phyloP scores from a whole-genome alignment of 768 basidiomycete genomes.

The Grammothele lineata region DNA sequence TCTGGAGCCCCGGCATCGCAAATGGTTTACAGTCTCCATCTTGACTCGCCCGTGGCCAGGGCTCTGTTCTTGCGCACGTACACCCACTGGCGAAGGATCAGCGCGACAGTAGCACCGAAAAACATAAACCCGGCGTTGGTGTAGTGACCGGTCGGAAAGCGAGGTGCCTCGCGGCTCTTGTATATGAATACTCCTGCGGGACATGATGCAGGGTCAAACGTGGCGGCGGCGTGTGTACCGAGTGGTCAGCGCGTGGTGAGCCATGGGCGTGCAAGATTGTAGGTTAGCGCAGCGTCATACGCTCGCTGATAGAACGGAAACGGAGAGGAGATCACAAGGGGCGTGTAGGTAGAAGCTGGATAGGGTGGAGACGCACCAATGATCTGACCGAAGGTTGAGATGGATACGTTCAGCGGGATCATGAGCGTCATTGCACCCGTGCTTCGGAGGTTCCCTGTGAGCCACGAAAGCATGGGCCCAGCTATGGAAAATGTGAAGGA shows the following conservation, averaged over 20 bases:
- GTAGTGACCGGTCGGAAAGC: conserved; percentile 34
- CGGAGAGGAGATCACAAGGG: background rate
- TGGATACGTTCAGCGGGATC: conserved; percentile 30
- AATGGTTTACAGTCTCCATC: conserved; percentile 19
- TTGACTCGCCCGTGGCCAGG: conserved; percentile 14
- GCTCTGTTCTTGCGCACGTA: conserved; percentile 17
- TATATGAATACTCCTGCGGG: conserved; percentile 26
- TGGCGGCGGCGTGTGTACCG: no score
- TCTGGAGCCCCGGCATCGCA: no score
- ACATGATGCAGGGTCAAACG: background rate
- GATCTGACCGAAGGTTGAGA: conserved; percentile 35
- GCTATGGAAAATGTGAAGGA: conserved; percentile 30
- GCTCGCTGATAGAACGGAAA: no score
- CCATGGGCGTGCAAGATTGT: no score
- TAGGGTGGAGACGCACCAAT: conserved; percentile 24
- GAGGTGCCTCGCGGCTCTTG: conserved; percentile 26
- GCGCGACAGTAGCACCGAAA: conserved; percentile 14
- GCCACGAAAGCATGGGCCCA: conserved; percentile 33
- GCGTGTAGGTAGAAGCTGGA: no score
- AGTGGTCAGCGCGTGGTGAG: no score
- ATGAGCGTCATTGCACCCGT: conserved; percentile 30
- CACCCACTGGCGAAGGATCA: conserved; percentile 14
- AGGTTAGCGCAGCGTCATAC: no score
- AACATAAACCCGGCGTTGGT: conserved; percentile 31
- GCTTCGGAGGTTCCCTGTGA: conserved; percentile 30